phyloP scores from a whole-genome alignment of 163 green algal species.

The Scenedesmus sp. region DNA sequence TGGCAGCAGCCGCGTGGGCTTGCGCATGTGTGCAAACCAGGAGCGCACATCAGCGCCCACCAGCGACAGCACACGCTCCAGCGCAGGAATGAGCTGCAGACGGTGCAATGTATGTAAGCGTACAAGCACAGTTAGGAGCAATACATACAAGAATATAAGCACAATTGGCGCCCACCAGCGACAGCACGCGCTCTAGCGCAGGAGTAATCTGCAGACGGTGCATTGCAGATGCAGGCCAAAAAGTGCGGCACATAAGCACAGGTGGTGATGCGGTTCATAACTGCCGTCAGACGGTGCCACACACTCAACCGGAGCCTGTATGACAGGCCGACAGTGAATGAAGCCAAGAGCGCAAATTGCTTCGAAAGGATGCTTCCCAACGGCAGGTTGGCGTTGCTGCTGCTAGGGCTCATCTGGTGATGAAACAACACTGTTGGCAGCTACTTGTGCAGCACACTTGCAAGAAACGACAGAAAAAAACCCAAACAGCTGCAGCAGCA shows the following conservation, averaged over 20 bases:
- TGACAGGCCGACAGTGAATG: not conserved
- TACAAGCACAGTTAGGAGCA: not conserved
- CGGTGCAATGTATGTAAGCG: not conserved
- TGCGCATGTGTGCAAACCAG: constrained; percentile 91
- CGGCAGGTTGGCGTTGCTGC: not conserved
- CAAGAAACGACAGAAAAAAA: too few relatives aligned
- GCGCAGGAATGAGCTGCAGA: constrained; percentile 86
- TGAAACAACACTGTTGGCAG: not conserved
- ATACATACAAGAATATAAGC: not conserved
- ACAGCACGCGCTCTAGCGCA: constrained; percentile 90
- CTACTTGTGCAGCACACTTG: not conserved
- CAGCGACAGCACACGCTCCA: constrained; percentile 91
- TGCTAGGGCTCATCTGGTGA: not conserved
- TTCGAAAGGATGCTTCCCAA: not conserved
- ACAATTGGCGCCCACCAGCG: constrained; percentile 88
- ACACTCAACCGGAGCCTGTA: not conserved
- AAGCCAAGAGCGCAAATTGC: not conserved
- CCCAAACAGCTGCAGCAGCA: not conserved
- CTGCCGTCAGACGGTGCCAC: not conserved
- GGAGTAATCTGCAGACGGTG: constrained; percentile 82
- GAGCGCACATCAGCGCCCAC: constrained; percentile 88
- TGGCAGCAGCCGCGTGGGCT: constrained; percentile 74
- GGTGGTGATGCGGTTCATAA: constrained; percentile 65
- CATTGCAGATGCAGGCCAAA: not conserved
- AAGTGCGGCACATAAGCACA: not conserved